Evolutionary conservation across 257 asterid species (phyloP).

Genomic region (Misopates orontium): DNA sequence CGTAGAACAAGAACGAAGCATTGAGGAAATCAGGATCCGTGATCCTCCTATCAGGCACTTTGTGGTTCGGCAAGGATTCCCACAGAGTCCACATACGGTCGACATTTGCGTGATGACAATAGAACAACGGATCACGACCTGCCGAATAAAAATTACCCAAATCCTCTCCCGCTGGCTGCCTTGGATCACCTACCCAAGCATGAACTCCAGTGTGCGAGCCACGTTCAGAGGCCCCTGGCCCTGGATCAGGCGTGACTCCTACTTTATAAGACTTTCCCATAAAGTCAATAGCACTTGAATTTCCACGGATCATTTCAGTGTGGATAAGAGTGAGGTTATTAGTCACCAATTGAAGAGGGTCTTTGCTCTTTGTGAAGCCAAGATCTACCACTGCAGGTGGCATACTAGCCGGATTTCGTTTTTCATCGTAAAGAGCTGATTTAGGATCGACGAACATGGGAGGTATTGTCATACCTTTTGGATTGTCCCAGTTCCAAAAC

Average conservation of each 20-base stretch:
- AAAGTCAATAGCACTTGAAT: constrained; percentile 30
- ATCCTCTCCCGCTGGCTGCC: constrained; percentile 20
- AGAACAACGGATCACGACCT: constrained; percentile 33
- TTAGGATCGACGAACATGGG: constrained; percentile 27
- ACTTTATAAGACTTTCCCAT: constrained; percentile 33
- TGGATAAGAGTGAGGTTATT: constrained; percentile 42
- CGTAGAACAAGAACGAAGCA: constrained; percentile 29
- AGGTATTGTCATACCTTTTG: constrained; percentile 42
- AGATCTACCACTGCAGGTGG: constrained; percentile 30
- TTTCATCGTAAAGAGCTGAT: constrained; percentile 28
- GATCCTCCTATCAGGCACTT: not conserved
- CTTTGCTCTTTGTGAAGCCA: constrained; percentile 22
- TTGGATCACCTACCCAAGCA: constrained; percentile 34
- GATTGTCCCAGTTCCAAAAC: constrained; percentile 52
- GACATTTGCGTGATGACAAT: constrained; percentile 33
- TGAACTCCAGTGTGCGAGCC: constrained; percentile 43
- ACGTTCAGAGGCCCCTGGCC: constrained; percentile 38
- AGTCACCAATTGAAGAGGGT: constrained; percentile 31
- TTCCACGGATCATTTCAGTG: constrained; percentile 40
- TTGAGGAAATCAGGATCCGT: constrained; percentile 26
- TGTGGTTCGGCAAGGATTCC: constrained; percentile 23
- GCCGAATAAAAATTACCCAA: constrained; percentile 43
- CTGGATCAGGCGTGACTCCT: constrained; percentile 20
- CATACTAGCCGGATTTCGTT: constrained; percentile 17
- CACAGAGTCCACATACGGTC: constrained; percentile 39